Percentiles rank a stretch among this genome's conserved stretches.
These are phyloP conservation scores for Pyrrhoderma noxium DNA, from an alignment of 1,284 basidiomycete genomes.

Conservation along the genomic window DNA sequence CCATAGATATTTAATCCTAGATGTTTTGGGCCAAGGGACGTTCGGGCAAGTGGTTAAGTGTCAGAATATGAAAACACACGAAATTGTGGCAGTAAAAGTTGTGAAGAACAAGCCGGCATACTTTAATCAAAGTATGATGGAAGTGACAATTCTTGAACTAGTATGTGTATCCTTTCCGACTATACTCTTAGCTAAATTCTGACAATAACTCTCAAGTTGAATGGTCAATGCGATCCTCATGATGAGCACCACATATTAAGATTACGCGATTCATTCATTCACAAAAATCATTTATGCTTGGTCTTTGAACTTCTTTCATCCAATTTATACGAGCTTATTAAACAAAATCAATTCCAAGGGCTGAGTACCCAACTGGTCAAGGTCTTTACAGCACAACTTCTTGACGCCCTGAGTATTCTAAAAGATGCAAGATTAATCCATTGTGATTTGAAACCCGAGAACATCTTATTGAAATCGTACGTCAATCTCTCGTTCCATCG, in stretches of 20 bases:
- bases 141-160: constrained; percentile 95
- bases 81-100: constrained; percentile 97
- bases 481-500: constrained; percentile 27
- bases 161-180: constrained; percentile 39
- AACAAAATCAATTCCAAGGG: constrained; percentile 99
- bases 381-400: constrained; percentile 93
- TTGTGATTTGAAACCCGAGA: constrained; percentile 97
- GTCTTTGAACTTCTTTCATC: constrained; percentile 97
- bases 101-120: constrained; percentile 99
- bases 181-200: neutral
- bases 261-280: constrained; percentile 93
- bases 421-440: constrained; percentile 96
- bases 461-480: constrained; percentile 89
- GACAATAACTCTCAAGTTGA: constrained; percentile 53
- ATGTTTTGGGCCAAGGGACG: constrained; percentile 96
- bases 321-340: constrained; percentile 99
- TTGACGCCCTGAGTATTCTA: constrained; percentile 88
- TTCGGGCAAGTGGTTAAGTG: constrained; percentile 99
- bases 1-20: constrained; percentile 88
- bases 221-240: constrained; percentile 85
- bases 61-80: constrained; percentile 98
- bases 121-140: constrained; percentile 99
- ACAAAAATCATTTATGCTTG: constrained; percentile 92
- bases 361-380: constrained; percentile 94
- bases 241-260: constrained; percentile 97